A percentile compares a stretch with the other conserved stretches of the same genome.
These are phyloP conservation scores for Westerdykella aurantiaca DNA, from an alignment of 2,329 filamentous ascomycete genomes.

Conservation along the genomic window DNA sequence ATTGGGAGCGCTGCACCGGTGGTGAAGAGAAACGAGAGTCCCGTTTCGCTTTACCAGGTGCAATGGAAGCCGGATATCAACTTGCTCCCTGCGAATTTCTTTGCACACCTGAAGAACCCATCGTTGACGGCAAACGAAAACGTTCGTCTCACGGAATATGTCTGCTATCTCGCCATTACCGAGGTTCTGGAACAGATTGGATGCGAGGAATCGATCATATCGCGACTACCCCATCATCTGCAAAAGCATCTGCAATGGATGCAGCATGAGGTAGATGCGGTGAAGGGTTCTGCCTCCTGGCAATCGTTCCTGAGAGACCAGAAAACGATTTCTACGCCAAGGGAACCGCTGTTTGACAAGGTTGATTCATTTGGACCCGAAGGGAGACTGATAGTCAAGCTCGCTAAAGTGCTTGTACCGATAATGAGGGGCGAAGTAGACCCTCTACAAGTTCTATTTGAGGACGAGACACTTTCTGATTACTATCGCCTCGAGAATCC, in stretches of 20 bases:
- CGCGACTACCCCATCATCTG: neutral
- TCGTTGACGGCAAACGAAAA: neutral
- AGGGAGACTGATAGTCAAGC: neutral
- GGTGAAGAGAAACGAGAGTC: neutral
- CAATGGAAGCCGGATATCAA: slow-evolving; percentile 1
- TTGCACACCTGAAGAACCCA: neutral
- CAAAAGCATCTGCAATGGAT: slow-evolving; percentile 1
- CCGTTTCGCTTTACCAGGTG: neutral
- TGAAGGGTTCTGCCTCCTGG: neutral
- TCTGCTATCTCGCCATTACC: neutral
- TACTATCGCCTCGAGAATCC: neutral
- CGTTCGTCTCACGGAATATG: neutral
- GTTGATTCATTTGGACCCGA: too few relatives aligned
- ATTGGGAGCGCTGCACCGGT: neutral
- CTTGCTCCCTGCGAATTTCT: neutral
- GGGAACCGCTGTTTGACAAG: too few relatives aligned
- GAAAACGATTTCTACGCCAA: too few relatives aligned
- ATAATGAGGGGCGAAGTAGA: neutral
- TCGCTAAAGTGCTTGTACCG: neutral
- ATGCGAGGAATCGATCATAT: too few relatives aligned
- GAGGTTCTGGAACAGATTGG: neutral
- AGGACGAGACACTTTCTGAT: neutral
- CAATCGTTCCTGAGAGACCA: too few relatives aligned
- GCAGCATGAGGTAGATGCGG: neutral
- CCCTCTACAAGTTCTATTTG: neutral